Percentiles rank a stretch among this genome's conserved stretches.
Conservation (phyloP, 192 early-diverging fungal genomes). For the Coemansia sp. region DNA sequence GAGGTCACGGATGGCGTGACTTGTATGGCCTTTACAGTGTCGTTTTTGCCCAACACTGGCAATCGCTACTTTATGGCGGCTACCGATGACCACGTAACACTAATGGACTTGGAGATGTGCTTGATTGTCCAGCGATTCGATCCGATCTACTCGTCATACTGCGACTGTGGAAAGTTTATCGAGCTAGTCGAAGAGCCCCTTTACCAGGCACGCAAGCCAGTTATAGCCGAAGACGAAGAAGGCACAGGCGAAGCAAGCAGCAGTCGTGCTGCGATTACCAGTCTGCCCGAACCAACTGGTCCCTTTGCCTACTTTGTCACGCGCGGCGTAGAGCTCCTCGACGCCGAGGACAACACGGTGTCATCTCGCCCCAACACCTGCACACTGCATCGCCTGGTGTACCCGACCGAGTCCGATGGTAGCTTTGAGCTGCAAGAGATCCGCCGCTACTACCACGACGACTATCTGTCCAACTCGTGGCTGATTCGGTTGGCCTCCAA, state of each 20-base stretch:
- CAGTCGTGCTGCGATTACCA: background rate
- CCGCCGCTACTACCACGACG: conserved; percentile 74
- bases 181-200: conserved; percentile 63
- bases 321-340: conserved; percentile 88
- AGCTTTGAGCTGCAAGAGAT: conserved; percentile 79
- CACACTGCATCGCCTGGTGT: conserved; percentile 82
- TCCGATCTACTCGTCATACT: conserved; percentile 88
- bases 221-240: conserved; percentile 41
- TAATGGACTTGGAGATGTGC: conserved; percentile 89
- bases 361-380: conserved; percentile 87
- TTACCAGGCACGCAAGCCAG: conserved; percentile 30
- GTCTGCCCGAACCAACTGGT: conserved; percentile 17
- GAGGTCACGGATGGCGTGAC: conserved; percentile 82
- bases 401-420: conserved; percentile 70
- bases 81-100: conserved; percentile 81
- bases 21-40: conserved; percentile 95
- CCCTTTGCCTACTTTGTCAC: conserved; percentile 80
- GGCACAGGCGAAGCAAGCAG: conserved; percentile 8
- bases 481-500: conserved; percentile 87
- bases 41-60: conserved; percentile 91
- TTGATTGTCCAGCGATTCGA: conserved; percentile 61
- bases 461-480: conserved; percentile 94
- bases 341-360: conserved; percentile 72
- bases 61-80: conserved; percentile 93
- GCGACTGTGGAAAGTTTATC: conserved; percentile 93